Conservation (phyloP, 2,329 filamentous ascomycete species). For the Sphaceloma murrayae region DNA sequence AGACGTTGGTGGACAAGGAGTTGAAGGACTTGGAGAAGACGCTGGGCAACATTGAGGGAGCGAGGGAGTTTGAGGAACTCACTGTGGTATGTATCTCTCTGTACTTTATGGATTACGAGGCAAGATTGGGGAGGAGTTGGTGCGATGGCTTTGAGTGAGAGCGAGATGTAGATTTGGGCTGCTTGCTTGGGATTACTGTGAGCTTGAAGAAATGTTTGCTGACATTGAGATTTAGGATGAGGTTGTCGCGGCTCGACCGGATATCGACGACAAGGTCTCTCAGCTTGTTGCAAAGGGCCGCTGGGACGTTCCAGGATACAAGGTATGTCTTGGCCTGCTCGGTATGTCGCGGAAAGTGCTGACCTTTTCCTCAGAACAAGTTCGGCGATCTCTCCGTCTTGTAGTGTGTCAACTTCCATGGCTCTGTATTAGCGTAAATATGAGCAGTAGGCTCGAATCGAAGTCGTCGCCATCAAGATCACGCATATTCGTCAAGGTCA, state of each 20-base stretch:
- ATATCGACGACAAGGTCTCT: constrained; percentile 93
- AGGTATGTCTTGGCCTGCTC: constrained; percentile 53
- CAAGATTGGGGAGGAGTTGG: background rate
- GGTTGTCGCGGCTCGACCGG: constrained; percentile 83
- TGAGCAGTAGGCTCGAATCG: constrained; percentile 13
- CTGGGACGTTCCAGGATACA: constrained; percentile 98
- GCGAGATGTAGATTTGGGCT: too few species aligned
- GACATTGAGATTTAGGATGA: constrained; percentile 58
- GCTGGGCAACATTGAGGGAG: constrained; percentile 92
- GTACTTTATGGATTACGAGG: constrained; percentile 10
- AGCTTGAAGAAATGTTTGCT: constrained; percentile 19
- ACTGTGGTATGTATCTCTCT: constrained; percentile 68
- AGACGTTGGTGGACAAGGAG: constrained; percentile 90
- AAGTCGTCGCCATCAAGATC: background rate
- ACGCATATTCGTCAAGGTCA: too few species aligned
- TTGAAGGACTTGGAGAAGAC: constrained; percentile 90
- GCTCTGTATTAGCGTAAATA: constrained; percentile 14
- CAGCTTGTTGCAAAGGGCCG: constrained; percentile 94
- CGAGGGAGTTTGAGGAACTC: constrained; percentile 90
- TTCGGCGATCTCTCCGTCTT: constrained; percentile 94
- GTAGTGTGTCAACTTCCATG: constrained; percentile 47
- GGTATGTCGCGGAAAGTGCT: constrained; percentile 30
- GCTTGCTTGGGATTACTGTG: too few species aligned
- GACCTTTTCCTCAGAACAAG: constrained; percentile 66
- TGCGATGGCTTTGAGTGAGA: background rate